Evolutionary conservation across 257 asterid genomes (phyloP).

Genomic region (Solanum bulbocastanum): DNA sequence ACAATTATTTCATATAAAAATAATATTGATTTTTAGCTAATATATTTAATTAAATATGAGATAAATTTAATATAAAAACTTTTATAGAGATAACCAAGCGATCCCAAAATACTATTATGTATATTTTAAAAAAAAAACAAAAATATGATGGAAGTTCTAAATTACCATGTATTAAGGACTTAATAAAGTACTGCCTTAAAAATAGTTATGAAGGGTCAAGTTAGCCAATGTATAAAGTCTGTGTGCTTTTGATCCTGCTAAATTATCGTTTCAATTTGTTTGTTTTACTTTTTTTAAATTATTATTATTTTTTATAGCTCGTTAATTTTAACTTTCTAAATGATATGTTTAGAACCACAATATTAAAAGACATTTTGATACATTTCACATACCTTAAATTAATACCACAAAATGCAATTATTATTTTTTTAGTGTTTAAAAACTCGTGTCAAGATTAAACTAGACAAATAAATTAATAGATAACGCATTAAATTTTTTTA

Average conservation of each 20-base stretch:
- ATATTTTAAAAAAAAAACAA: neutral
- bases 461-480: neutral
- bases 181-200: neutral
- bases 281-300: no score
- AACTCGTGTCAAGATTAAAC: neutral
- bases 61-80: neutral
- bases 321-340: neutral
- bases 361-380: neutral
- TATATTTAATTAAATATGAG: neutral
- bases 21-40: neutral
- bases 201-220: neutral
- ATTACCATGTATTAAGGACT: neutral
- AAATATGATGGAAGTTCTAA: neutral
- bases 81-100: neutral
- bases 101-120: neutral
- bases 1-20: neutral
- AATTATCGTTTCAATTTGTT: neutral
- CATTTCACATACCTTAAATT: neutral
- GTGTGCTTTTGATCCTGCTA: neutral
- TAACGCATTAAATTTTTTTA: rapidly evolving
- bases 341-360: neutral
- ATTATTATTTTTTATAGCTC: neutral
- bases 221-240: neutral
- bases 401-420: neutral
- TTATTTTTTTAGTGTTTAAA: neutral